Percentiles rank a stretch among this genome's conserved stretches.
These are phyloP conservation scores for Salix suchowensis DNA, from an alignment of 345 rosid genomes.

Conservation along the genomic window DNA sequence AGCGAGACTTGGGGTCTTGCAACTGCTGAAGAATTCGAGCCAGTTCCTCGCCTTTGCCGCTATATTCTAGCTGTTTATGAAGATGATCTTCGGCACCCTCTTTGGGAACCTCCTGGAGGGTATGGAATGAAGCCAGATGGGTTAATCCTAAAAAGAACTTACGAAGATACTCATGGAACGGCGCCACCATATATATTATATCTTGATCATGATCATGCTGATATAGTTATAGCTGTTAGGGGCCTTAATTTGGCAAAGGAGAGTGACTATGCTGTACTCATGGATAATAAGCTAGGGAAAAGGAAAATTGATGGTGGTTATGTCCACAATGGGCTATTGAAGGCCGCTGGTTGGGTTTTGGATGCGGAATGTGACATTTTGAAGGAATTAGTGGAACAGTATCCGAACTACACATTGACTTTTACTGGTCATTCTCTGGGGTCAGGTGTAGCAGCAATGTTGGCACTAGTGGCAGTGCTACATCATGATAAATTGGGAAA, in stretches of 20 bases:
- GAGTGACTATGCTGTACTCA: constrained; percentile 76
- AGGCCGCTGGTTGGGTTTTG: constrained; percentile 81
- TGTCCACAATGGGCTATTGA: constrained; percentile 89
- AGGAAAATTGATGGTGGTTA: constrained; percentile 83
- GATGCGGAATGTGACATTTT: constrained; percentile 69
- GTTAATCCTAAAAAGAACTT: constrained; percentile 54
- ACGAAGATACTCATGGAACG: constrained; percentile 68
- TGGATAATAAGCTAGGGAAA: constrained; percentile 84
- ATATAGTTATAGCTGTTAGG: constrained; percentile 73
- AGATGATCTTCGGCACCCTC: constrained; percentile 71
- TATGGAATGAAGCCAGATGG: constrained; percentile 78
- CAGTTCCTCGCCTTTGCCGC: constrained; percentile 82
- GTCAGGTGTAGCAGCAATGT: constrained; percentile 87
- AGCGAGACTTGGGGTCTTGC: constrained; percentile 91
- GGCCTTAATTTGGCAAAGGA: constrained; percentile 86
- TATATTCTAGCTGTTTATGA: constrained; percentile 89
- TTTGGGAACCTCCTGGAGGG: constrained; percentile 88
- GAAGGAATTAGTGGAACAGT: constrained; percentile 54
- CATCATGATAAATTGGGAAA: constrained; percentile 60
- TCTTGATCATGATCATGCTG: constrained; percentile 68
- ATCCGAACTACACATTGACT: constrained; percentile 75
- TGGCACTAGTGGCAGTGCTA: constrained; percentile 62
- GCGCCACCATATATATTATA: constrained; percentile 79
- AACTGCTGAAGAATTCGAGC: constrained; percentile 76
- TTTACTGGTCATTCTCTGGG: constrained; percentile 95